These are phyloP conservation scores for Syzygium malaccense DNA, from an alignment of 441 rosid species.

Conservation along the genomic window DNA sequence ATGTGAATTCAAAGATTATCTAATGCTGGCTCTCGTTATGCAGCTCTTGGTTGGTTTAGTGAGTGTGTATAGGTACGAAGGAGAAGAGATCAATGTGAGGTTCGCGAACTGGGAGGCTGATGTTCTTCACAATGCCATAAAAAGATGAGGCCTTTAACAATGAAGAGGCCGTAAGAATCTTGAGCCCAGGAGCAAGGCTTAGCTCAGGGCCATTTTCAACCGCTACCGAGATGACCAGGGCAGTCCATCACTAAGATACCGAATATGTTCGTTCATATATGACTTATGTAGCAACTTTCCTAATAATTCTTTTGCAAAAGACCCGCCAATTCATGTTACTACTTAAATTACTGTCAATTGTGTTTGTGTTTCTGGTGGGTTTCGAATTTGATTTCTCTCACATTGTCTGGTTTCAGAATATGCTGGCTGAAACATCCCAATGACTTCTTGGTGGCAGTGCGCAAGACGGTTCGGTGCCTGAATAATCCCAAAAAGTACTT, in stretches of 20 bases:
- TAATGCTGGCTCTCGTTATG: not conserved
- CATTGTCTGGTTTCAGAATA: constrained; percentile 3
- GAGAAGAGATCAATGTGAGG: constrained; percentile 35
- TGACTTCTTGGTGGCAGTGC: constrained; percentile 19
- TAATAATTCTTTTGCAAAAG: not conserved
- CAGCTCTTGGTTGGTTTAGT: constrained; percentile 58
- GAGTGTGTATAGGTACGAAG: constrained; percentile 47
- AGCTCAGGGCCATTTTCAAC: constrained; percentile 56
- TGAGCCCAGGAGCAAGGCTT: constrained; percentile 55
- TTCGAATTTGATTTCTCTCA: not conserved
- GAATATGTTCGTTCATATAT: not conserved
- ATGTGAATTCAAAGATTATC: not conserved
- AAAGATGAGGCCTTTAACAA: constrained; percentile 19
- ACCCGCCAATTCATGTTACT: not conserved
- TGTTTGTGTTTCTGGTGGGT: not conserved
- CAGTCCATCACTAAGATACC: constrained; percentile 45
- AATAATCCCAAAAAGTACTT: constrained; percentile 34
- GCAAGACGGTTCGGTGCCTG: constrained; percentile 36
- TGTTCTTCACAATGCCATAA: constrained; percentile 36
- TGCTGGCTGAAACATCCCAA: constrained; percentile 23
- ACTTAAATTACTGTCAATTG: not conserved
- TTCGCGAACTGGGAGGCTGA: constrained; percentile 42
- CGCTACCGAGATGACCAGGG: constrained; percentile 37
- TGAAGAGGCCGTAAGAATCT: constrained; percentile 42
- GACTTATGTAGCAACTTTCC: not conserved